Evolutionary conservation across 1,284 basidiomycete species (phyloP).

Genomic region (Chiua sp.): DNA sequence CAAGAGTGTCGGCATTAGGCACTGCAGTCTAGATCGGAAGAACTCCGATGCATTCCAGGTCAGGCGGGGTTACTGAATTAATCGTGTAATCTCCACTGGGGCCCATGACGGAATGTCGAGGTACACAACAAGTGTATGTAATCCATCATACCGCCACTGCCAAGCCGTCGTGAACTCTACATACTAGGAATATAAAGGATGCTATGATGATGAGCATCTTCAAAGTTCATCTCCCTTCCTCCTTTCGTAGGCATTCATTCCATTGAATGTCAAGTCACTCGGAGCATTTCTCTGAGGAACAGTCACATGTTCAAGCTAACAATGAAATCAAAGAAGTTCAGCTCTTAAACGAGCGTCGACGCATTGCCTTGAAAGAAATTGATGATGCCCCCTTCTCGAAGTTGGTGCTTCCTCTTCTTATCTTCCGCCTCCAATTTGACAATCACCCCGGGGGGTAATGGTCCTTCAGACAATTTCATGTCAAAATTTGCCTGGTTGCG

Average conservation of each 20-base stretch:
- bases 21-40: too few relatives aligned
- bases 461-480: slow-evolving; percentile 58
- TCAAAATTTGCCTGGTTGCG: slow-evolving; percentile 72
- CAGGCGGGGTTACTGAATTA: too few relatives aligned
- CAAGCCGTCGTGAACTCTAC: too few relatives aligned
- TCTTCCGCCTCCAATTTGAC: not conserved
- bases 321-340: not conserved
- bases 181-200: too few relatives aligned
- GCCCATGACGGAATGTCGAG: too few relatives aligned
- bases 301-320: not conserved
- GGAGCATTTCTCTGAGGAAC: not conserved
- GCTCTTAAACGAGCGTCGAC: slow-evolving; percentile 50
- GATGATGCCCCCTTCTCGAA: slow-evolving; percentile 75
- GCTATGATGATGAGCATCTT: too few relatives aligned
- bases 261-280: not conserved
- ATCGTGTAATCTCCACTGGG: too few relatives aligned
- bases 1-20: too few relatives aligned
- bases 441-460: not conserved
- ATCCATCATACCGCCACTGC: too few relatives aligned
- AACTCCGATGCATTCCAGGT: too few relatives aligned
- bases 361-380: slow-evolving; percentile 70
- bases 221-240: not conserved
- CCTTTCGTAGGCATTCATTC: not conserved
- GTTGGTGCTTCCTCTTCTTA: slow-evolving; percentile 22
- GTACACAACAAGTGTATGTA: too few relatives aligned